A percentile compares a stretch with the other conserved stretches of the same genome.
Conservation (phyloP, 257 asterid genomes). For the Solanum medicagineum region DNA sequence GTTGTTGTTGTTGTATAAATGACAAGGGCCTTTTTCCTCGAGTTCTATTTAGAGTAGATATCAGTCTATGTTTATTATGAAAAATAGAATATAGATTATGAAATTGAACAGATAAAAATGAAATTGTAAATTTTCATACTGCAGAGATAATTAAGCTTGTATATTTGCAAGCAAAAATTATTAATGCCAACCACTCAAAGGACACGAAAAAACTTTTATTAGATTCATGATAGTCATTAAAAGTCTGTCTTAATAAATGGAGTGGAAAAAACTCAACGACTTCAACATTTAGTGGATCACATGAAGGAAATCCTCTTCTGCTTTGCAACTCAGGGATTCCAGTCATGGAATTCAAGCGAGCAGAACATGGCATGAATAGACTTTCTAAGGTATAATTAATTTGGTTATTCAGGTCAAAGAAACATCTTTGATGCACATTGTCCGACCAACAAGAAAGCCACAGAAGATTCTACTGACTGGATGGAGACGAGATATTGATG, state of each 20-base stretch:
- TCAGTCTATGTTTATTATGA: not conserved
- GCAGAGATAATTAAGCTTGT: not conserved
- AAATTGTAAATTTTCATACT: not conserved
- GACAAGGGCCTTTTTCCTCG: not conserved
- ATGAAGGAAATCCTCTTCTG: slow-evolving; percentile 31
- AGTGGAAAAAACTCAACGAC: not conserved
- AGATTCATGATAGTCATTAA: not conserved
- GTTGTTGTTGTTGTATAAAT: not conserved
- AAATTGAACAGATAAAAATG: not conserved
- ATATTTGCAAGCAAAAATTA: not conserved
- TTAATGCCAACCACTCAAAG: not conserved
- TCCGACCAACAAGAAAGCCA: slow-evolving; percentile 72
- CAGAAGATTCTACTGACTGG: slow-evolving; percentile 96
- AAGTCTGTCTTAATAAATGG: not conserved
- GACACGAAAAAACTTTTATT: not conserved
- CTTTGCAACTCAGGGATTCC: slow-evolving; percentile 20
- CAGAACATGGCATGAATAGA: slow-evolving; percentile 40
- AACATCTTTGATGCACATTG: slow-evolving; percentile 55
- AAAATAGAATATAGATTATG: not conserved
- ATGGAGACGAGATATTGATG: slow-evolving; percentile 96
- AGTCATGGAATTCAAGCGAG: slow-evolving; percentile 31
- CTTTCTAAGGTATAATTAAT: slow-evolving; percentile 66
- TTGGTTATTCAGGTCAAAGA: slow-evolving; percentile 87
- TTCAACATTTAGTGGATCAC: slow-evolving; percentile 30
- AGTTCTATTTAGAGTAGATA: not conserved